Evolutionary conservation across 2,329 filamentous ascomycete species (phyloP).

Genomic region (Fusarium devonianum): DNA sequence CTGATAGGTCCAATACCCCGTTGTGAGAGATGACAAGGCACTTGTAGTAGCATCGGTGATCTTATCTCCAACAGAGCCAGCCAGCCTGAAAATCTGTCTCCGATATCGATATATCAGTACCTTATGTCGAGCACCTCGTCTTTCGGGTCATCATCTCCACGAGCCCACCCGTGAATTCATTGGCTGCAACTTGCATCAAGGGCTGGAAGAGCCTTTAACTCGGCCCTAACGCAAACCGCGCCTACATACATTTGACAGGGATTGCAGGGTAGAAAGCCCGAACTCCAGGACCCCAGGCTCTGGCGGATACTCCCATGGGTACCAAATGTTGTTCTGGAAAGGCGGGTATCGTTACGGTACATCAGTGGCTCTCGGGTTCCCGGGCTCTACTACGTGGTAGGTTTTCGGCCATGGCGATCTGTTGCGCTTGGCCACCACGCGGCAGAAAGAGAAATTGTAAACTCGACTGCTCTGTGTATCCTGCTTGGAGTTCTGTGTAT

Average conservation of each 20-base stretch:
- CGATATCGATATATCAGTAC: conserved; percentile 18
- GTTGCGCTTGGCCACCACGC: conserved; percentile 11
- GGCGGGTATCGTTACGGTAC: conserved; percentile 24
- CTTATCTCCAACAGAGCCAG: background rate
- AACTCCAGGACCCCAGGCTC: conserved; percentile 17
- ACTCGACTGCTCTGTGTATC: background rate
- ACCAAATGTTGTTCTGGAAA: conserved; percentile 21
- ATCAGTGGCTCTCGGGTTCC: background rate
- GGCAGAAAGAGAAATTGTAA: background rate
- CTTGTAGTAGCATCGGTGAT: background rate
- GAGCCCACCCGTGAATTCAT: conserved; percentile 13
- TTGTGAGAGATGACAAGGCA: background rate
- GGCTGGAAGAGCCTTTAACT: conserved; percentile 4
- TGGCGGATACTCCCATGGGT: conserved; percentile 10
- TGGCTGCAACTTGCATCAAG: conserved; percentile 11
- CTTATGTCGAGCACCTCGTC: background rate
- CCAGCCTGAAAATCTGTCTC: background rate
- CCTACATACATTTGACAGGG: conserved; percentile 21
- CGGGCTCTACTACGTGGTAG: no score
- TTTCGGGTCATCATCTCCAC: conserved; percentile 11
- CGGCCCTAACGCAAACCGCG: conserved; percentile 12
- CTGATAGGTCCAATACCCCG: background rate
- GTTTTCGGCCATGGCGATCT: conserved; percentile 17
- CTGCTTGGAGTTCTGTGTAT: background rate
- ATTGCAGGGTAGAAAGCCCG: conserved; percentile 13